Percentiles rank a stretch among this genome's conserved stretches.
These are phyloP conservation scores for baker's yeast (Saccharomyces cerevisiae) DNA, from an alignment of 805 yeast species.

Conservation along the genomic window DNA sequence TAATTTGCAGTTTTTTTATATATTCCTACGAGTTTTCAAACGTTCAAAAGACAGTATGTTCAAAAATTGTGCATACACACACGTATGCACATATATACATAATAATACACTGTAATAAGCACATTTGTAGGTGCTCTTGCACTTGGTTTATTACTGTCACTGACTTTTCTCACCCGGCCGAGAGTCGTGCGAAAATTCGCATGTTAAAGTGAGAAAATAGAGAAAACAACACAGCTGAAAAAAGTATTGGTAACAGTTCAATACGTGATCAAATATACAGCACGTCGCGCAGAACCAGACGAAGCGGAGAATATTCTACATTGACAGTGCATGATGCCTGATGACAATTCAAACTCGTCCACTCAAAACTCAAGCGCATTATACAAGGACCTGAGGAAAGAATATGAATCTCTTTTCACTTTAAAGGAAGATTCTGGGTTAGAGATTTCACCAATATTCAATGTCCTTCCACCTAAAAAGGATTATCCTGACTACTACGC, in stretches of 20 bases:
- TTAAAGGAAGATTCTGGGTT: constrained; percentile 25
- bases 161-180: not conserved
- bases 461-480: constrained; percentile 53
- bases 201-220: not conserved
- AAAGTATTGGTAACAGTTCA: not conserved
- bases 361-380: not conserved
- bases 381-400: constrained; percentile 2
- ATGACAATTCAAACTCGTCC: not conserved
- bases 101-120: not conserved
- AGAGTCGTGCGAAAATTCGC: not conserved
- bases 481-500: constrained; percentile 71
- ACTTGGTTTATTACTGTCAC: not conserved
- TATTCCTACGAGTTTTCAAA: not conserved
- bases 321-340: not conserved
- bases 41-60: not conserved
- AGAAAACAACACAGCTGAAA: not conserved
- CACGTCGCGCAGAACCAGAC: not conserved
- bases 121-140: not conserved
- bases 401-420: constrained; percentile 18
- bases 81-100: not conserved
- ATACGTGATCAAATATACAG: not conserved
- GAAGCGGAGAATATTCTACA: not conserved
- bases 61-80: not conserved
- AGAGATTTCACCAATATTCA: constrained; percentile 26
- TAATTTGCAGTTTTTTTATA: not conserved